Percentiles rank a stretch among this genome's conserved stretches.
phyloP scores from a whole-genome alignment of 805 yeast genomes.

The Metschnikowia drakensbergensis region DNA sequence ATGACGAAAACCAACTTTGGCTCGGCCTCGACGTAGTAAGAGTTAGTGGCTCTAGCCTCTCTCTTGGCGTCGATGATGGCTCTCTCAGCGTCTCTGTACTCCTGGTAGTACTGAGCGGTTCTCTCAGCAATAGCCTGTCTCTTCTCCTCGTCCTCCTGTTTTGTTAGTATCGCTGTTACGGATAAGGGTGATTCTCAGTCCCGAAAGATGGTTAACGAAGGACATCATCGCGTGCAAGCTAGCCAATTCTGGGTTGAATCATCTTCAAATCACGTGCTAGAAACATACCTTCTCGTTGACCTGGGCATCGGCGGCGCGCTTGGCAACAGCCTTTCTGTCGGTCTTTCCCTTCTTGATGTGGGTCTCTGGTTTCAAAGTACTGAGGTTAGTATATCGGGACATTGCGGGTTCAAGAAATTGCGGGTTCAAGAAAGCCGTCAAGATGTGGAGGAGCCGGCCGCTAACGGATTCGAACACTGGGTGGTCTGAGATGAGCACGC shows the following conservation, averaged over 20 bases:
- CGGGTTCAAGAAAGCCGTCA: neutral
- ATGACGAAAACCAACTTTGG: constrained; percentile 90
- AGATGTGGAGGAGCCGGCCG: neutral
- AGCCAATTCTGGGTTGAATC: constrained; percentile 53
- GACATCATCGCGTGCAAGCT: constrained; percentile 67
- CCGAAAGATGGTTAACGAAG: constrained; percentile 86
- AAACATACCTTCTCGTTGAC: constrained; percentile 79
- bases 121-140: constrained; percentile 80
- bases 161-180: constrained; percentile 8
- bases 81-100: constrained; percentile 90
- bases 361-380: constrained; percentile 74
- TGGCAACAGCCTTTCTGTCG: constrained; percentile 70
- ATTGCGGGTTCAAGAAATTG: neutral
- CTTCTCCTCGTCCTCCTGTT: constrained; percentile 43
- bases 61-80: constrained; percentile 83
- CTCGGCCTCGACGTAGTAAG: constrained; percentile 94
- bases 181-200: constrained; percentile 47
- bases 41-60: constrained; percentile 90
- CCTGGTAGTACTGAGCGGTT: constrained; percentile 95
- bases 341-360: constrained; percentile 79
- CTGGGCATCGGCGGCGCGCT: constrained; percentile 75
- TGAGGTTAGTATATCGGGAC: constrained; percentile 12
- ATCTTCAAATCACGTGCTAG: constrained; percentile 41
- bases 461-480: neutral
- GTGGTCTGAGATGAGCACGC: neutral